Base-by-base conservation (phyloP, 164 flowering plant genomes). In the Magnolia officinalis region DNA sequence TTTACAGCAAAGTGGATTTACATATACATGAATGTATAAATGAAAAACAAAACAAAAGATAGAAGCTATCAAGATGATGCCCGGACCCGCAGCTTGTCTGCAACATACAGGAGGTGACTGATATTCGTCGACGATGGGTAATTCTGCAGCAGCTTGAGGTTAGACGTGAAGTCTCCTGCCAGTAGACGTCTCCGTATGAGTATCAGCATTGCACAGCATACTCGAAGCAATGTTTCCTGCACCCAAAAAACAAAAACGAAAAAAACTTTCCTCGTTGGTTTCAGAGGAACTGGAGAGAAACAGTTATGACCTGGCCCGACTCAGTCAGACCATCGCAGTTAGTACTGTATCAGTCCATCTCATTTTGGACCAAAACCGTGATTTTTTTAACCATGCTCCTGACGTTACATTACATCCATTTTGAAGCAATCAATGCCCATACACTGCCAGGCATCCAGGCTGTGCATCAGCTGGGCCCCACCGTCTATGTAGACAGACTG, bases 121-220 rank as follows among this genome's bases (percentile, higher is more conserved):
- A 96, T 90, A 80, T 94, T 96, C 67, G 97, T 89, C 8, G 94
- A 73, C 9, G 94, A 73, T 9, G 99, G 99, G 78, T 96, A 96
- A 77, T 88, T 78, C 71, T 96, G 99, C 23, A 96, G 89, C 21
- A 96, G 85, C 85, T 92, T 94, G 77, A 96, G 91, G 81, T 91
- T 96, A 24, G 99, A 86, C 61, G 98, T 96, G 81, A 96, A 96
- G 86, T 96, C 99, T 75, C 99, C 99, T 1, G 99, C 99, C 67
- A 96, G 86, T n/a, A 96, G 78, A 18, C 98, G 95, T 75, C 91
- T 91, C 70, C 99, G 83, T 19, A 94, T 82, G 51, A 92, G 87
- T 73, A 96, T 82, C 78, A 96, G 84, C 99, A 96, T 96, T 29
- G 97, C 95, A 78, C 98, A 94, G 76, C 99, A 96, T 76, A 96